Evolutionary conservation across 164 flowering plant genomes (phyloP).

Genomic region (Tetracentron sinense): DNA sequence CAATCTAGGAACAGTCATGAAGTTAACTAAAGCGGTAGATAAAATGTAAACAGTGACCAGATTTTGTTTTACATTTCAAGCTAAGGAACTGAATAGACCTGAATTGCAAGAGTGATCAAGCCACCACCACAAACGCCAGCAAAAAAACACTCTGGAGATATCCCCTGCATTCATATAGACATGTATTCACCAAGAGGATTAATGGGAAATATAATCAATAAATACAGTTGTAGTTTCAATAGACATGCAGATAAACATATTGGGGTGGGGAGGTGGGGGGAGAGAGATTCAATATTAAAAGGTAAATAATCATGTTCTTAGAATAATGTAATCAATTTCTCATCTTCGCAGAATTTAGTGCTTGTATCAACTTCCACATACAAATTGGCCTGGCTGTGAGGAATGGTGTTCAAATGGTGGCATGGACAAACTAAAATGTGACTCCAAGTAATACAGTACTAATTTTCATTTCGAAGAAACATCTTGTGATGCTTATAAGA

Average conservation of each 20-base stretch:
- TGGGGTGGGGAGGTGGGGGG: background rate
- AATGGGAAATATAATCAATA: background rate
- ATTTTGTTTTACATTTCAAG: background rate
- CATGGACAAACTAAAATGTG: background rate
- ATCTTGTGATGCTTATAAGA: too few relatives aligned
- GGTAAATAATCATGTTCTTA: background rate
- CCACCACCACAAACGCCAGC: conserved; percentile 92
- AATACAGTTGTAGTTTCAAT: background rate
- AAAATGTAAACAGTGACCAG: background rate
- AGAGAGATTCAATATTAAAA: background rate
- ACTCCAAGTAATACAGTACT: too few relatives aligned
- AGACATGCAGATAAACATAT: background rate
- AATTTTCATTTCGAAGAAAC: too few relatives aligned
- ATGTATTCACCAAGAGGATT: background rate
- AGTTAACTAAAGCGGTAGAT: background rate
- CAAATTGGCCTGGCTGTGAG: background rate
- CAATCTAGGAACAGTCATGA: background rate
- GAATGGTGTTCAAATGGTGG: background rate
- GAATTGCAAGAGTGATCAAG: conserved; percentile 71
- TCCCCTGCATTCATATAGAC: conserved; percentile 49
- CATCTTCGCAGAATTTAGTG: background rate
- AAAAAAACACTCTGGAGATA: conserved; percentile 74
- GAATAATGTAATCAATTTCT: background rate
- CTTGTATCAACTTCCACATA: background rate
- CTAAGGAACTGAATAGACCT: conserved; percentile 37